These are phyloP conservation scores for Penicillium odoratum DNA, from an alignment of 495 filamentous ascomycete genomes.

Conservation along the genomic window DNA sequence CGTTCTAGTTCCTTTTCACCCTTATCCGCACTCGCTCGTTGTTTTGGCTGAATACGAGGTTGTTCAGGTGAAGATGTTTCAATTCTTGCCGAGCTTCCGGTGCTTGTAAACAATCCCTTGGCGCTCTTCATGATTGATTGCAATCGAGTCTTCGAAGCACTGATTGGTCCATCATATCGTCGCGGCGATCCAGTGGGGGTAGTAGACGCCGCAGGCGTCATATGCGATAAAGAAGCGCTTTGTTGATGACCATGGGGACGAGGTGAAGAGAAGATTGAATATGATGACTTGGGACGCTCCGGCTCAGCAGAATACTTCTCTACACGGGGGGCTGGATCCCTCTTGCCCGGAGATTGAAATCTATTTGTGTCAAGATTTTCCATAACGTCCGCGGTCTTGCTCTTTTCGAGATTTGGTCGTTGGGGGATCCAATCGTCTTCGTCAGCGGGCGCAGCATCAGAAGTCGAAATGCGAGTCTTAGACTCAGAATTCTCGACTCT, in stretches of 20 bases:
- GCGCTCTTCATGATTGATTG: constrained; percentile 86
- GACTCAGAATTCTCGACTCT: constrained; percentile 30
- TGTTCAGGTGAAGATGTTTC: constrained; percentile 52
- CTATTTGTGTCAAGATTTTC: constrained; percentile 43
- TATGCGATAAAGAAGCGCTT: constrained; percentile 63
- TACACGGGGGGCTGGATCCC: constrained; percentile 1
- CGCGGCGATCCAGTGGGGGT: constrained; percentile 73
- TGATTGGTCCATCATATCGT: constrained; percentile 75
- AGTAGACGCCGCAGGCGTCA: constrained; percentile 49
- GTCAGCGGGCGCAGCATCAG: constrained; percentile 49
- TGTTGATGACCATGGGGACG: constrained; percentile 57
- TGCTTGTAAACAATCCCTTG: constrained; percentile 77
- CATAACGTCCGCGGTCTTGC: constrained; percentile 58
- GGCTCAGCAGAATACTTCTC: constrained; percentile 24
- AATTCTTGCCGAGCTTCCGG: constrained; percentile 71
- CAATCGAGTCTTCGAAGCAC: constrained; percentile 83
- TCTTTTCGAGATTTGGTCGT: constrained; percentile 53
- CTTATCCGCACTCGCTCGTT: constrained; percentile 13
- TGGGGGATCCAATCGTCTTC: constrained; percentile 81
- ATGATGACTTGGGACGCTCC: constrained; percentile 46
- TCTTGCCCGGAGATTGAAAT: constrained; percentile 14
- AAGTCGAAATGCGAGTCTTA: constrained; percentile 25
- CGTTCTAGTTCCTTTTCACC: constrained; percentile 12
- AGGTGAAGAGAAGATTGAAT: constrained; percentile 45
- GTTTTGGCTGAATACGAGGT: constrained; percentile 24